Conservation (phyloP, 176 grass and related monocot species). For the Cenchrus purpureus region DNA sequence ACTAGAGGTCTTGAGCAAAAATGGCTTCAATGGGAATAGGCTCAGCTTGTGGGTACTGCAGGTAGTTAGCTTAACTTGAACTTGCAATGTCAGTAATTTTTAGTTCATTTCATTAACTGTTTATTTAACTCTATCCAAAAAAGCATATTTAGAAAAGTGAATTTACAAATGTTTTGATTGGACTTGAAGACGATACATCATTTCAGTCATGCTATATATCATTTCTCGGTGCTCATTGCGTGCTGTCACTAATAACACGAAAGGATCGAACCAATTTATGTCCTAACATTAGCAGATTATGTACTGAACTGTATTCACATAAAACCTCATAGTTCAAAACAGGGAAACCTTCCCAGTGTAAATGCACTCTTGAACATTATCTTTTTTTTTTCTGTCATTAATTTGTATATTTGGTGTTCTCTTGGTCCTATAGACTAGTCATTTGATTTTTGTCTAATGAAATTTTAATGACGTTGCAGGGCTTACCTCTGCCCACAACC, state of each 20-base stretch:
- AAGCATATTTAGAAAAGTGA: conserved; percentile 20
- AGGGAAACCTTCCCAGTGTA: background rate
- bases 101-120: background rate
- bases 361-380: background rate
- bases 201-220: background rate
- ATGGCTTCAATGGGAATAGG: conserved; percentile 75
- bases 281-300: background rate
- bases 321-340: background rate
- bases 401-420: background rate
- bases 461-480: conserved; percentile 58
- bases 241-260: conserved; percentile 8
- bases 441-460: background rate
- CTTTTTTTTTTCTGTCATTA: background rate
- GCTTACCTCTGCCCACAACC: conserved; percentile 60
- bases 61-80: conserved; percentile 45
- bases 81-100: background rate
- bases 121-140: background rate
- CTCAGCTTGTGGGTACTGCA: conserved; percentile 85
- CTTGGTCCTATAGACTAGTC: background rate
- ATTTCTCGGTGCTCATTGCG: background rate
- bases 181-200: background rate
- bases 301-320: background rate
- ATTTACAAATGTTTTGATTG: background rate
- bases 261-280: background rate
- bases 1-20: conserved; percentile 63